Conservation (phyloP, 148 eudicot genomes). For the Rhododendron molle region DNA sequence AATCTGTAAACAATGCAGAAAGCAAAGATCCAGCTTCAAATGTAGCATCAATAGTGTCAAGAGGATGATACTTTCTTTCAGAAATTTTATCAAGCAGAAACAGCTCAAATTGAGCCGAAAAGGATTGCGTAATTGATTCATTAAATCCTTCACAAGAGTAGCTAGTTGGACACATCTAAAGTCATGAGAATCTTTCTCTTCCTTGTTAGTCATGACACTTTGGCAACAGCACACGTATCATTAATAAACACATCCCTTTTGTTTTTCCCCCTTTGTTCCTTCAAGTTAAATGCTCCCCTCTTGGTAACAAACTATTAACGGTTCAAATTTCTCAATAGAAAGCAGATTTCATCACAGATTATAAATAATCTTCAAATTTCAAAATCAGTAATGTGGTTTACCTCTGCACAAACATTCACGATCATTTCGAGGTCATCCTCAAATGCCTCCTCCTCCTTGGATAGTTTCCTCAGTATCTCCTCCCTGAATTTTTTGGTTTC, state of each 20-base stretch:
- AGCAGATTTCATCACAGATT: background rate
- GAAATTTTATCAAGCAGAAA: conserved; percentile 31
- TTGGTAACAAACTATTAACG: background rate
- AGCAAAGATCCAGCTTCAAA: background rate
- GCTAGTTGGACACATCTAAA: background rate
- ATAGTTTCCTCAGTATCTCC: conserved; percentile 38
- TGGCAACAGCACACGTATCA: background rate
- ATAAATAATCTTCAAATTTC: background rate
- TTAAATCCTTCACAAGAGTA: background rate
- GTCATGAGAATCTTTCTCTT: background rate
- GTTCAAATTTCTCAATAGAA: background rate
- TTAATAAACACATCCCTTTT: background rate
- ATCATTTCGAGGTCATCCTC: conserved; percentile 37
- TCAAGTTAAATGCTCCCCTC: background rate
- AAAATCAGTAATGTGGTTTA: conserved; percentile 8
- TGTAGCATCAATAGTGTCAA: background rate
- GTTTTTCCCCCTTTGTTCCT: background rate
- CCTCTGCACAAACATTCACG: conserved; percentile 45
- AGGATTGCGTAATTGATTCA: background rate
- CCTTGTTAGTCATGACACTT: background rate
- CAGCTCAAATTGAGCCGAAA: conserved; percentile 1
- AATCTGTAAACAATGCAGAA: background rate
- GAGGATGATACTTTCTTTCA: conserved; percentile 6
- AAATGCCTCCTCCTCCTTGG: conserved; percentile 28
- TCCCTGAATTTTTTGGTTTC: conserved; percentile 46